Percentiles rank a stretch among this genome's conserved stretches.
Evolutionary conservation across 2,329 filamentous ascomycete genomes (phyloP).

Genomic region (Endocalyx cinctus): DNA sequence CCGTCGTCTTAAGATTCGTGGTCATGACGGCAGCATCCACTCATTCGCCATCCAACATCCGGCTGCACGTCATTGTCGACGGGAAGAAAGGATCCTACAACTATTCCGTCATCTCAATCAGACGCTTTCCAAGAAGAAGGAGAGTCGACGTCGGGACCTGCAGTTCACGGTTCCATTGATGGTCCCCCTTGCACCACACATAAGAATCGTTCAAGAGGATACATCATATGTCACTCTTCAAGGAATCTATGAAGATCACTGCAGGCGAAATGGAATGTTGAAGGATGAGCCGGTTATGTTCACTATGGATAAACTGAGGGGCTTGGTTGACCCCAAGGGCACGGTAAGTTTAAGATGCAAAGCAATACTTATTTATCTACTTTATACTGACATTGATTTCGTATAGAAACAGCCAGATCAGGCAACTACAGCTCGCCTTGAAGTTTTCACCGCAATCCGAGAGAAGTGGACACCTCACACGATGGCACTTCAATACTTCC

Average conservation of each 20-base stretch:
- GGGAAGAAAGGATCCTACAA: slow-evolving; percentile 92
- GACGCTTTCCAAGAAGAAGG: slow-evolving; percentile 85
- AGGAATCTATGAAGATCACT: slow-evolving; percentile 94
- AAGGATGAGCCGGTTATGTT: slow-evolving; percentile 96
- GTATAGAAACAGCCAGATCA: slow-evolving; percentile 64
- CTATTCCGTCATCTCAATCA: slow-evolving; percentile 98
- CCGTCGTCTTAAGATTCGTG: slow-evolving; percentile 88
- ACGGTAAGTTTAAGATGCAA: slow-evolving; percentile 39
- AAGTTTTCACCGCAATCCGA: slow-evolving; percentile 93
- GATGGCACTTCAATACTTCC: slow-evolving; percentile 84
- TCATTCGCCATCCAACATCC: slow-evolving; percentile 95
- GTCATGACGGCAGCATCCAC: slow-evolving; percentile 96
- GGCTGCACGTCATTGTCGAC: slow-evolving; percentile 82
- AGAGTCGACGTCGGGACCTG: slow-evolving; percentile 86
- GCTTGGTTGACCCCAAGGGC: slow-evolving; percentile 65
- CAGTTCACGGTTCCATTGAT: slow-evolving; percentile 96
- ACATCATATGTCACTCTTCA: slow-evolving; percentile 91
- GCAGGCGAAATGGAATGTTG: slow-evolving; percentile 75
- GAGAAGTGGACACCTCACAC: slow-evolving; percentile 86
- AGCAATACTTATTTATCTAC: neutral
- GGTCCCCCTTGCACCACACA: slow-evolving; percentile 90
- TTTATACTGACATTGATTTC: slow-evolving; percentile 16
- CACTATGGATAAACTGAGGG: slow-evolving; percentile 88
- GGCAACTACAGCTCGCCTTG: slow-evolving; percentile 67
- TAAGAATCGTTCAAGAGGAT: slow-evolving; percentile 94